Percentiles rank a stretch among this genome's conserved stretches.
Evolutionary conservation across 768 basidiomycete genomes (phyloP).

Genomic region (Serendipita vermifera): DNA sequence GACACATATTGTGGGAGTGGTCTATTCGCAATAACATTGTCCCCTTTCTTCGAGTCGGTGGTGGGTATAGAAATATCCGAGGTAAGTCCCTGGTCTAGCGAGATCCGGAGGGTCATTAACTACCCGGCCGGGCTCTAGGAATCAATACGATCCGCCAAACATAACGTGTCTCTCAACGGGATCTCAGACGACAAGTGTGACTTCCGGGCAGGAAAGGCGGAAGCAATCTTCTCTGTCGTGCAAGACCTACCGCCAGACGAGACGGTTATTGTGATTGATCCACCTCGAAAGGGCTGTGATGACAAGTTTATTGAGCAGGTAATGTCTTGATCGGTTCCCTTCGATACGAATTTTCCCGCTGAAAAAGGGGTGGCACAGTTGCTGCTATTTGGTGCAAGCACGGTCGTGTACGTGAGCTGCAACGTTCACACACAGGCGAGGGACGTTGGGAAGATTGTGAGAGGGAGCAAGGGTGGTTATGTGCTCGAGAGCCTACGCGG

Average conservation of each 20-base stretch:
- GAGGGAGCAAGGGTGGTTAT: slow-evolving; percentile 38
- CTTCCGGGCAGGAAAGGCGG: slow-evolving; percentile 74
- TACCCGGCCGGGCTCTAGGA: slow-evolving; percentile 24
- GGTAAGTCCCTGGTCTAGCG: background rate
- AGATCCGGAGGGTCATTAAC: background rate
- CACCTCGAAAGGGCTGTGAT: slow-evolving; percentile 92
- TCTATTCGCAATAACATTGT: slow-evolving; percentile 75
- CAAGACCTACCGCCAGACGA: slow-evolving; percentile 46
- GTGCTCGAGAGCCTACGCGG: slow-evolving; percentile 71
- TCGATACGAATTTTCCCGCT: too few relatives aligned
- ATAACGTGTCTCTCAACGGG: slow-evolving; percentile 52
- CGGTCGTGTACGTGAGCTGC: slow-evolving; percentile 84
- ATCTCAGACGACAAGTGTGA: slow-evolving; percentile 43
- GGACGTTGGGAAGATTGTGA: slow-evolving; percentile 64
- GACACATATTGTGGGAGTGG: slow-evolving; percentile 91
- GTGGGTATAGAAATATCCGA: slow-evolving; percentile 79
- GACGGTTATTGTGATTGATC: slow-evolving; percentile 73
- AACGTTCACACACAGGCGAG: slow-evolving; percentile 90
- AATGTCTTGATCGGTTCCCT: too few relatives aligned
- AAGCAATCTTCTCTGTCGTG: slow-evolving; percentile 66
- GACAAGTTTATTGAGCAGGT: slow-evolving; percentile 35
- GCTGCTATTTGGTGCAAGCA: slow-evolving; percentile 48
- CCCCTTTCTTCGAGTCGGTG: slow-evolving; percentile 56
- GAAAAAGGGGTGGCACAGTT: slow-evolving; percentile 67
- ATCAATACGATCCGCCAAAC: slow-evolving; percentile 53